Base-by-base conservation (phyloP, 2,329 filamentous ascomycete species). In the Epichloe scottii region DNA sequence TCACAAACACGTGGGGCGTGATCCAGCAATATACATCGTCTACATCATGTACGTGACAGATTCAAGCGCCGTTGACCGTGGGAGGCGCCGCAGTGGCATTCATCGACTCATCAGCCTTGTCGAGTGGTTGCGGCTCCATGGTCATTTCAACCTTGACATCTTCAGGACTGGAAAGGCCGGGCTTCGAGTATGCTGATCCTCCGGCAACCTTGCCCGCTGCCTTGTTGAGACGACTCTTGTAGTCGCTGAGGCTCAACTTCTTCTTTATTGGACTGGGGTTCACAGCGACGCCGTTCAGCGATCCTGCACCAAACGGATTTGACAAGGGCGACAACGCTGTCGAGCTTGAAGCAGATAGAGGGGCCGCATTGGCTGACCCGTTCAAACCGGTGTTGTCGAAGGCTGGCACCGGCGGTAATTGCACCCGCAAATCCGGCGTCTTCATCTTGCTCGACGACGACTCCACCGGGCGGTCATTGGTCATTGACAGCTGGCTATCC, bases 221-320 rank as follows among this genome's bases (percentile, higher is more conserved):
- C 60, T 79, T 82, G 59, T 75, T 77, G 67, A 75, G 71, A 48
- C 77, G 70, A 55, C 75, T 78, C 62, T 78, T 81, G 59, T 85
- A 85, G 59, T 84, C 81, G 58, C 79, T 84, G 2, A 84, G 63
- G 55, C 78, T 84, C 38, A 85, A 66, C 63, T 84, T 84, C 71
- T 85, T 84, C 66, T 82, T 83, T 34, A 80, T 68, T 2, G 81
- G 81, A 55, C 78, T 83, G 3, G 78, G 77, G 21, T 73, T 71
- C 10, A 70, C 70, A 5, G 62, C 63, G 8, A 68, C 57, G 14
- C 74, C 71, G 51, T 75, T 78, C 35, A 70, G 59, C 0, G 66
- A 58, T 0, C 70, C 55, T 6, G 69, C 60, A 4, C 66, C 59
- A 49, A 79, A 75, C 0, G 75, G 68, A 45, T 66, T 73, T 0